Base-by-base conservation (phyloP, 768 basidiomycete species). In the Wakefieldia striispora region DNA sequence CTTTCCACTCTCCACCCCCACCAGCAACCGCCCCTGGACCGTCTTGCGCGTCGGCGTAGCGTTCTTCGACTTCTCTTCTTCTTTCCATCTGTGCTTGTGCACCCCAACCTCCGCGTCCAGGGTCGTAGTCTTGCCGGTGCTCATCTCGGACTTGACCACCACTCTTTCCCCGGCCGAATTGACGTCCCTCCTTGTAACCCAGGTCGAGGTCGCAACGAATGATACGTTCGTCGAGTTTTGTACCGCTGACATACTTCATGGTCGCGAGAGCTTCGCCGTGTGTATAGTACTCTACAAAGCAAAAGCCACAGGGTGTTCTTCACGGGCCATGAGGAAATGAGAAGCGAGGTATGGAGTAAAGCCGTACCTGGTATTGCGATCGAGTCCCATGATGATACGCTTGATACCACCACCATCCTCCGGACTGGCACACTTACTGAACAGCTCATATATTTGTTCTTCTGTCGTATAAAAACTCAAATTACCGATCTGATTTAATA, bases 121-220 rank as follows among this genome's bases (percentile, higher is more conserved):
- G 86, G 66, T 98, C 94, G 64, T 95, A 99, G 68, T 98, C 95
- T 64, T 95, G 87, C 54, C 97, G 74, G 66, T 97, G 97, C 64
- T 99, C 97, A 64, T 99, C 97, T 58, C 95, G 80, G 44, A 95
- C 82, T 75, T 97, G 95, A 3, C 97, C 97, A 27, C 97, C 97
- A 56, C 91, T 95, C 70, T 95, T 97, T 23, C 97, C 97, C 53
- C 97, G 77, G 26, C 97, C 97, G 55, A 97, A 99, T 70, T 99
- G 97, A 54, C 97, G 76, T 13, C 95, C 95, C 64, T 99, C 97
- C 63, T 84, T 84, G 71, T 97, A 99, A 6, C 97, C 97, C 23
- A 94, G 77, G 74, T 99, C 97, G 63, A 99, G 74, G 74, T 99
- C 97, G 63, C 95, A 97, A 40, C 97, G 88, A 55, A 99, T 95